phyloP scores from a whole-genome alignment of 2,329 filamentous ascomycete genomes.

The Ophiostoma perfectum region DNA sequence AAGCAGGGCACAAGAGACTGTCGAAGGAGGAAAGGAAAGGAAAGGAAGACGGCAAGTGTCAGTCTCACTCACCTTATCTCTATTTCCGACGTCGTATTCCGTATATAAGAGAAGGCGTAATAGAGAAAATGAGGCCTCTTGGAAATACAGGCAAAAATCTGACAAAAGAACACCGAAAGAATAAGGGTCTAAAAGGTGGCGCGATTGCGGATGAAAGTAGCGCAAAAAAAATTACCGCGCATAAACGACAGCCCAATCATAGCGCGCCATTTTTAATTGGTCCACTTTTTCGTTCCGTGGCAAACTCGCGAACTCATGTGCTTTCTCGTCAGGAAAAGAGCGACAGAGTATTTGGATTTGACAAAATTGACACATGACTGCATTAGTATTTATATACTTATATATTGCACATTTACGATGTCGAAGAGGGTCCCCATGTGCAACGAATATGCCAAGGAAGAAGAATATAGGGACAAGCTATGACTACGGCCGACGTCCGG shows the following conservation, averaged over 20 bases:
- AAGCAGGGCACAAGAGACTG: not conserved
- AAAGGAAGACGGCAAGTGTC: not conserved
- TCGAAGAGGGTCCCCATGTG: not conserved
- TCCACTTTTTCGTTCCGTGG: constrained; percentile 18
- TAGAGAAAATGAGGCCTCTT: not conserved
- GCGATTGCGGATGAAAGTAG: constrained; percentile 20
- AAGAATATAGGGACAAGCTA: not conserved
- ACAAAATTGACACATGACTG: constrained; percentile 6
- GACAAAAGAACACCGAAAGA: constrained; percentile 1
- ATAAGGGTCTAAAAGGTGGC: constrained; percentile 16
- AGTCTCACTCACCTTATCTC: not conserved
- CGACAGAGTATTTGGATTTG: not conserved
- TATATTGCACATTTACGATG: not conserved
- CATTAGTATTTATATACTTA: not conserved
- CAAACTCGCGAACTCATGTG: constrained; percentile 25
- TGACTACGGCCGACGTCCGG: not conserved
- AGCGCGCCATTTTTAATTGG: constrained; percentile 19
- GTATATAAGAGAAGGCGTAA: not conserved
- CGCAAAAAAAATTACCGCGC: constrained; percentile 16
- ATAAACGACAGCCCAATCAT: constrained; percentile 18
- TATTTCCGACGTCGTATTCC: not conserved
- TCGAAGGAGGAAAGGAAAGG: not conserved
- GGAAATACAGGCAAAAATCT: not conserved
- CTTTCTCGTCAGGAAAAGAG: constrained; percentile 15
- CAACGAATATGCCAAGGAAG: not conserved